These are phyloP conservation scores for Ophiocordyceps unilateralis DNA, from an alignment of 2,329 filamentous ascomycete species.

Conservation along the genomic window DNA sequence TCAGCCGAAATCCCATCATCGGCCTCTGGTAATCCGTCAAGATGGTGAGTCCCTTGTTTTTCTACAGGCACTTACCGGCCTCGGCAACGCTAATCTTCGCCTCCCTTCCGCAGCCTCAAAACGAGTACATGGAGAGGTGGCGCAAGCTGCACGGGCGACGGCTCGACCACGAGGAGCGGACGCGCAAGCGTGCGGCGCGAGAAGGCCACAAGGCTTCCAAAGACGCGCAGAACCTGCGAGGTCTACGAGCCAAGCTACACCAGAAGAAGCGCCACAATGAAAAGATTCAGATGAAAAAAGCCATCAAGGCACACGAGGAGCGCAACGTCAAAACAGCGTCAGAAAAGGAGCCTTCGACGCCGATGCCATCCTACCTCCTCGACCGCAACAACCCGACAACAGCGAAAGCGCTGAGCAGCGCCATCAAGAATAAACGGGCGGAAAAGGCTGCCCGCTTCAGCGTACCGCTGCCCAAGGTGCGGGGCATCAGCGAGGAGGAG, in stretches of 20 bases:
- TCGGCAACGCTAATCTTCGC: background rate
- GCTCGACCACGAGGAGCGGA: slow-evolving; percentile 71
- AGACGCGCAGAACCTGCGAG: slow-evolving; percentile 84
- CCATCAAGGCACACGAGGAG: slow-evolving; percentile 89
- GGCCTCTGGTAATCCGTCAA: slow-evolving; percentile 7
- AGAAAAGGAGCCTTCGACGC: slow-evolving; percentile 61
- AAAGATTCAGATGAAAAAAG: slow-evolving; percentile 96
- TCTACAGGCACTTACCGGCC: background rate
- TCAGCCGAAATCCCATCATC: too few species aligned
- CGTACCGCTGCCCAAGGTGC: slow-evolving; percentile 85
- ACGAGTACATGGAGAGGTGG: slow-evolving; percentile 64
- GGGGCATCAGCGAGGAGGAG: slow-evolving; percentile 82
- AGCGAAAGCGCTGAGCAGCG: slow-evolving; percentile 56
- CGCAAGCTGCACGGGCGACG: slow-evolving; percentile 33
- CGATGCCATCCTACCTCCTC: slow-evolving; percentile 82
- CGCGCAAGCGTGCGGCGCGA: slow-evolving; percentile 72
- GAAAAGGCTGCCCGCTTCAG: slow-evolving; percentile 91
- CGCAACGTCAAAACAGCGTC: slow-evolving; percentile 83
- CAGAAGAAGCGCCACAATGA: slow-evolving; percentile 88
- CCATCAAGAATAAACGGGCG: slow-evolving; percentile 88
- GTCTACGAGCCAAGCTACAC: slow-evolving; percentile 81
- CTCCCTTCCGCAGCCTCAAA: slow-evolving; percentile 46
- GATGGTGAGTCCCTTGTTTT: slow-evolving; percentile 12
- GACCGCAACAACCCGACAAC: slow-evolving; percentile 50
- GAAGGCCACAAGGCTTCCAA: slow-evolving; percentile 77